A percentile compares a stretch with the other conserved stretches of the same genome.
Conservation (phyloP, 768 basidiomycete genomes). For the Paxillus rubicundulus region DNA sequence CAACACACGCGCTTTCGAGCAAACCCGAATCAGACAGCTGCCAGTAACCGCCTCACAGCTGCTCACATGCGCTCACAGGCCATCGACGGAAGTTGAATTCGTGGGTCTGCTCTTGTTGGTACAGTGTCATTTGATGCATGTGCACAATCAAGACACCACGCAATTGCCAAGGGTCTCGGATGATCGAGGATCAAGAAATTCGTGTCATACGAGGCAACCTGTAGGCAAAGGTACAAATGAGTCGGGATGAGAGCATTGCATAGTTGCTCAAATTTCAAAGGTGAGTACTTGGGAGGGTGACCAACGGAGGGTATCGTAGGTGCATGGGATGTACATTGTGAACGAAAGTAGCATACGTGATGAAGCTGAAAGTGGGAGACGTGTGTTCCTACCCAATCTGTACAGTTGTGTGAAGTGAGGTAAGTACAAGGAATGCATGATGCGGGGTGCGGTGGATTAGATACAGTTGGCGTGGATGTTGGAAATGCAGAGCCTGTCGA, state of each 20-base stretch:
- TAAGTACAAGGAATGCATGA: conserved; percentile 21
- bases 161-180: too few relatives aligned
- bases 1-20: too few relatives aligned
- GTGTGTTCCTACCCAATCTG: conserved; percentile 7
- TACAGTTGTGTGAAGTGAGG: conserved; percentile 10
- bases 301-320: too few relatives aligned
- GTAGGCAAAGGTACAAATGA: neutral
- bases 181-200: too few relatives aligned
- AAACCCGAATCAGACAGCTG: too few relatives aligned
- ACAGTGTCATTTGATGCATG: too few relatives aligned
- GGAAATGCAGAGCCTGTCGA: conserved; percentile 4
- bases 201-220: too few relatives aligned
- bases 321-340: neutral
- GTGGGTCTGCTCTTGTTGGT: neutral
- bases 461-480: conserved; percentile 13
- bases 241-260: neutral
- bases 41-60: too few relatives aligned
- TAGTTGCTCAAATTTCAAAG: neutral
- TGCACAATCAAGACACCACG: too few relatives aligned
- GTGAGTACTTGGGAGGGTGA: too few relatives aligned
- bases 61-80: too few relatives aligned
- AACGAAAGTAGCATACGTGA: conserved; percentile 2
- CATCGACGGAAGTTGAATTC: neutral
- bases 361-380: conserved; percentile 1
- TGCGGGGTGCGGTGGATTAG: conserved; percentile 17